Evolutionary conservation across 2,329 filamentous ascomycete species (phyloP).

Genomic region (Arachnomyces sp.): DNA sequence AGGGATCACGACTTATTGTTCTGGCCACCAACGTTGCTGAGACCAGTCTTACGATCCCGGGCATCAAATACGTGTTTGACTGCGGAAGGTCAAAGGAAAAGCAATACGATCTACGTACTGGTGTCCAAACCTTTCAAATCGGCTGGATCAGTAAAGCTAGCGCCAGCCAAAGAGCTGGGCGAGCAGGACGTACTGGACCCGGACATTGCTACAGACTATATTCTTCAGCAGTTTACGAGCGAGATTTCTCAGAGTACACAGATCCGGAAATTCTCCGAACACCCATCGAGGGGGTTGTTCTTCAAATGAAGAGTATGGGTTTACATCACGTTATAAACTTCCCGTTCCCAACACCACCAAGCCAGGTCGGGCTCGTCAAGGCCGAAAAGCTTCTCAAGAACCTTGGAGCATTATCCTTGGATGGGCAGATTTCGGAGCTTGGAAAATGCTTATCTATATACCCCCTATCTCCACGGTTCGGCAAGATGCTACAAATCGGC

Average conservation of each 20-base stretch:
- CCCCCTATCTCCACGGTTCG: constrained; percentile 80
- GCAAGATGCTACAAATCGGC: constrained; percentile 84
- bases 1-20: constrained; percentile 75
- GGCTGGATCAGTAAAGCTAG: constrained; percentile 98
- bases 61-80: constrained; percentile 92
- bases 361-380: constrained; percentile 63
- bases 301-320: constrained; percentile 93
- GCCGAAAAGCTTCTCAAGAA: constrained; percentile 83
- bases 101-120: constrained; percentile 75
- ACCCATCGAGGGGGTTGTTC: constrained; percentile 83
- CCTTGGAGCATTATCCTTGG: constrained; percentile 65
- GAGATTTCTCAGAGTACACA: constrained; percentile 77
- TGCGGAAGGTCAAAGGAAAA: constrained; percentile 88
- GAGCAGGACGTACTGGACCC: constrained; percentile 88
- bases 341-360: constrained; percentile 87
- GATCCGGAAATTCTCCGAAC: constrained; percentile 84
- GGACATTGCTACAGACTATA: constrained; percentile 94
- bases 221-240: constrained; percentile 82
- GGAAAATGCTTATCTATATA: constrained; percentile 81
- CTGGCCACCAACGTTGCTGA: constrained; percentile 95
- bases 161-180: constrained; percentile 81
- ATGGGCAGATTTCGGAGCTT: constrained; percentile 67
- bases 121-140: constrained; percentile 91
- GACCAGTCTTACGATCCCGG: constrained; percentile 92
- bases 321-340: constrained; percentile 86